A percentile compares a stretch with the other conserved stretches of the same genome.
Evolutionary conservation across 2,329 filamentous ascomycete species (phyloP).

Genomic region (Fusarium stilboides): DNA sequence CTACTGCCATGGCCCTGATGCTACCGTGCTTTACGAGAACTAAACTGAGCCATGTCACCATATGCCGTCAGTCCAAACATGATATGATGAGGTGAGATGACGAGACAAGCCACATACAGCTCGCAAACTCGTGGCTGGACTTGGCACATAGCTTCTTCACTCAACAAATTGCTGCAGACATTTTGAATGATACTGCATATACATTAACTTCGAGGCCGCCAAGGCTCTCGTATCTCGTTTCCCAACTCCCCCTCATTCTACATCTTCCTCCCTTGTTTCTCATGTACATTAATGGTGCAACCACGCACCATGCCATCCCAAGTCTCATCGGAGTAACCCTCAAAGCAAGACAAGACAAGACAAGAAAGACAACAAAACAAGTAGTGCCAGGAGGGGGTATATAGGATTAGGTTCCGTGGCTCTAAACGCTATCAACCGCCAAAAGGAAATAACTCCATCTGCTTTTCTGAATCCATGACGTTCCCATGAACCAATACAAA

Average conservation of each 20-base stretch:
- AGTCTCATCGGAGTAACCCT: constrained; percentile 21
- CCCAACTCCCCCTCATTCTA: constrained; percentile 12
- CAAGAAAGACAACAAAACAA: constrained; percentile 41
- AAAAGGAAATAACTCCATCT: constrained; percentile 44
- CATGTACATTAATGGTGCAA: constrained; percentile 31
- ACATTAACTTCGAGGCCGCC: constrained; percentile 37
- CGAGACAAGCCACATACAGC: constrained; percentile 22
- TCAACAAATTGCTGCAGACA: constrained; percentile 1
- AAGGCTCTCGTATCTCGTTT: constrained; percentile 32
- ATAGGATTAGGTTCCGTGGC: constrained; percentile 50
- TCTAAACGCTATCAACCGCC: constrained; percentile 43
- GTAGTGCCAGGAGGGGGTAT: constrained; percentile 49
- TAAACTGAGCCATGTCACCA: constrained; percentile 18
- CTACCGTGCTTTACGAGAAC: constrained; percentile 6
- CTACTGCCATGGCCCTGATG: constrained; percentile 23
- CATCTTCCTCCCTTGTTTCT: constrained; percentile 29
- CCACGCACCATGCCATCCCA: constrained; percentile 35
- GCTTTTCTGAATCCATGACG: constrained; percentile 39
- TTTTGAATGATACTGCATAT: constrained; percentile 19
- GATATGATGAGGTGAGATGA: constrained; percentile 20
- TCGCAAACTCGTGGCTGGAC: constrained; percentile 2
- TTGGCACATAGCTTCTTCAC: constrained; percentile 17
- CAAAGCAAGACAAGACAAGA: constrained; percentile 29
- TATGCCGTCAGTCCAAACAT: constrained; percentile 13
- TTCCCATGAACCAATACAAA: constrained; percentile 40